These are phyloP conservation scores for Reutealis trisperma DNA, from an alignment of 345 rosid genomes.

Conservation along the genomic window DNA sequence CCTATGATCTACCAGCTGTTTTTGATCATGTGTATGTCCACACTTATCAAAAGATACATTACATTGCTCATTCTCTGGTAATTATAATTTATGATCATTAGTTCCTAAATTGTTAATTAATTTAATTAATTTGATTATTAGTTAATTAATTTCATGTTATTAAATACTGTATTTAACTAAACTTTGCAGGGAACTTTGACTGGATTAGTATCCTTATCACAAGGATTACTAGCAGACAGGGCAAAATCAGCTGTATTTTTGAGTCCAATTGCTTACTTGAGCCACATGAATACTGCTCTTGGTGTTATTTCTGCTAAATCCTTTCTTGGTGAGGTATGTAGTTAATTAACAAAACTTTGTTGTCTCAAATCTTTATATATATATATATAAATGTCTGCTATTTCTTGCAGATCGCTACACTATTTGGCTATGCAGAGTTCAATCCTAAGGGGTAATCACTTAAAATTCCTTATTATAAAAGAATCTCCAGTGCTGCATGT, in stretches of 20 bases:
- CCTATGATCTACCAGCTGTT: conserved; percentile 71
- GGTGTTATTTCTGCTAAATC: conserved; percentile 62
- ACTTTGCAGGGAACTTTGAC: conserved; percentile 70
- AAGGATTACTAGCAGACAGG: conserved; percentile 59
- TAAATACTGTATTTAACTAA: background rate
- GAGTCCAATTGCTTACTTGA: conserved; percentile 89
- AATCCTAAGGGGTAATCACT: conserved; percentile 71
- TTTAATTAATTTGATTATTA: too few species aligned
- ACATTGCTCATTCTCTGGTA: conserved; percentile 92
- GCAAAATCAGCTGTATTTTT: conserved; percentile 70
- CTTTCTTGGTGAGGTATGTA: conserved; percentile 75
- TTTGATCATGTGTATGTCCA: conserved; percentile 53
- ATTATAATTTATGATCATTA: conserved; percentile 11
- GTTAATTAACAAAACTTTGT: background rate
- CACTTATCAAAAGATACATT: conserved; percentile 73
- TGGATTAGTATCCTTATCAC: conserved; percentile 76
- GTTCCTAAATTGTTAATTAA: too few species aligned
- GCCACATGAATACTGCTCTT: conserved; percentile 77
- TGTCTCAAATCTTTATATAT: background rate
- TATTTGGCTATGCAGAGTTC: conserved; percentile 68
- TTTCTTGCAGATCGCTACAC: conserved; percentile 47
- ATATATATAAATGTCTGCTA: background rate
- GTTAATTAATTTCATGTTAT: background rate
- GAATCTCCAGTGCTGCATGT: background rate
- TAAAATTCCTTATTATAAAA: background rate